Evolutionary conservation across 208 protist species (phyloP).

Genomic region (Herpetomonas tarakana): DNA sequence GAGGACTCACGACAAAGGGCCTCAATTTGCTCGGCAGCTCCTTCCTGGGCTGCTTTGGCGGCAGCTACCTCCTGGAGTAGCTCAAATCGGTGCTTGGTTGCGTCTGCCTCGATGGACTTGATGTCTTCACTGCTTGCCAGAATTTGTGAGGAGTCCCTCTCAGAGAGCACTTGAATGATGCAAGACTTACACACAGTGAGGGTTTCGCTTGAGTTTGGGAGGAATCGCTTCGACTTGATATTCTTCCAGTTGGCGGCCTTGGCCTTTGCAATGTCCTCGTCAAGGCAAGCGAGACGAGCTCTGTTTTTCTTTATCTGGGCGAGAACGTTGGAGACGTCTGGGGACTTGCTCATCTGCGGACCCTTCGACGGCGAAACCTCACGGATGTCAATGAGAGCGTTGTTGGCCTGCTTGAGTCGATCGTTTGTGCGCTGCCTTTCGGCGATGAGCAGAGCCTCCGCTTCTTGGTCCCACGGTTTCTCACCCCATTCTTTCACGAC

Average conservation of each 20-base stretch:
- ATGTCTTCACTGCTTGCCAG: slow-evolving; percentile 3
- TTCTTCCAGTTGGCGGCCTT: not conserved
- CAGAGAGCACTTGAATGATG: slow-evolving; percentile 5
- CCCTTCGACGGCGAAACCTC: not conserved
- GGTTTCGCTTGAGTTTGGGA: not conserved
- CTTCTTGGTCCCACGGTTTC: slow-evolving; percentile 4
- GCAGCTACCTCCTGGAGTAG: not conserved
- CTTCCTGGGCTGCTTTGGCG: not conserved
- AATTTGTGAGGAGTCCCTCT: not conserved
- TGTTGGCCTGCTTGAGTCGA: not conserved
- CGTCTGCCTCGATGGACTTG: slow-evolving; percentile 4
- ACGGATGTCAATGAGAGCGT: not conserved
- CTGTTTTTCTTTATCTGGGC: slow-evolving; percentile 1
- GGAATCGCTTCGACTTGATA: slow-evolving; percentile 1
- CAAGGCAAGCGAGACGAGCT: not conserved
- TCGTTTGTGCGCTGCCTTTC: not conserved
- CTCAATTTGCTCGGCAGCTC: slow-evolving; percentile 1
- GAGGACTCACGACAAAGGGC: not conserved
- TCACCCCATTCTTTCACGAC: not conserved
- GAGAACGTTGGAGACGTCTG: slow-evolving; percentile 3
- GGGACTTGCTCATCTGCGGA: not conserved
- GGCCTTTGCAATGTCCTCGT: not conserved
- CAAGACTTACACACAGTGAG: slow-evolving; percentile 9
- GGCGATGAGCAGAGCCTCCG: not conserved
- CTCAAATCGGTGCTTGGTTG: not conserved